Evolutionary conservation across 1,284 basidiomycete species (phyloP).

Genomic region (Melampsora americana): DNA sequence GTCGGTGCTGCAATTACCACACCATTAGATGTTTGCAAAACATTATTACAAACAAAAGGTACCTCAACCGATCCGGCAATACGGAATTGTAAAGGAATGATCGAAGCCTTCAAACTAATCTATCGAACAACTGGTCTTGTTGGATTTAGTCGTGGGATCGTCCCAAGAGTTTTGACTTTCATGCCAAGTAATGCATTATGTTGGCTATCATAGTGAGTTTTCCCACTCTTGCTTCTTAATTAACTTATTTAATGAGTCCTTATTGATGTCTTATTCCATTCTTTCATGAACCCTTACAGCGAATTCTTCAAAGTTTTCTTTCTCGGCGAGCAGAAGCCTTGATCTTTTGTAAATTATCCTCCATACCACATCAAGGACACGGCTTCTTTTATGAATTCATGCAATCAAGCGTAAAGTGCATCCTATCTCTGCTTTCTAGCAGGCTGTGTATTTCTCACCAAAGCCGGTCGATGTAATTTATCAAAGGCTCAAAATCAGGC

Average conservation of each 20-base stretch:
- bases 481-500: too few species aligned
- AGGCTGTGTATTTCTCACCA: too few species aligned
- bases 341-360: not conserved
- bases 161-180: conserved; percentile 87
- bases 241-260: not conserved
- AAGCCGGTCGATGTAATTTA: too few species aligned
- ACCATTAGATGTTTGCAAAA: conserved; percentile 98
- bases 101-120: conserved; percentile 84
- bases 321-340: conserved; percentile 21
- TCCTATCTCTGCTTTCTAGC: not conserved
- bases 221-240: not conserved
- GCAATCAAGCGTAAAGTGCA: not conserved
- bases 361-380: conserved; percentile 4
- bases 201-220: conserved; percentile 75
- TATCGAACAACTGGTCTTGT: conserved; percentile 76
- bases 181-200: conserved; percentile 97
- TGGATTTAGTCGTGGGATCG: conserved; percentile 82
- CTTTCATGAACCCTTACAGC: conserved; percentile 17
- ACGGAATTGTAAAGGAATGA: conserved; percentile 76
- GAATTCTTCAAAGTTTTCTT: conserved; percentile 45
- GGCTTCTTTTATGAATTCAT: not conserved
- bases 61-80: conserved; percentile 77
- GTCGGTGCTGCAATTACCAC: conserved; percentile 94
- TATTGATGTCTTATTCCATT: not conserved
- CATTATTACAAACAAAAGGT: conserved; percentile 89